These are phyloP conservation scores for Fusarium avenaceum DNA, from an alignment of 2,329 filamentous ascomycete species.

Conservation along the genomic window DNA sequence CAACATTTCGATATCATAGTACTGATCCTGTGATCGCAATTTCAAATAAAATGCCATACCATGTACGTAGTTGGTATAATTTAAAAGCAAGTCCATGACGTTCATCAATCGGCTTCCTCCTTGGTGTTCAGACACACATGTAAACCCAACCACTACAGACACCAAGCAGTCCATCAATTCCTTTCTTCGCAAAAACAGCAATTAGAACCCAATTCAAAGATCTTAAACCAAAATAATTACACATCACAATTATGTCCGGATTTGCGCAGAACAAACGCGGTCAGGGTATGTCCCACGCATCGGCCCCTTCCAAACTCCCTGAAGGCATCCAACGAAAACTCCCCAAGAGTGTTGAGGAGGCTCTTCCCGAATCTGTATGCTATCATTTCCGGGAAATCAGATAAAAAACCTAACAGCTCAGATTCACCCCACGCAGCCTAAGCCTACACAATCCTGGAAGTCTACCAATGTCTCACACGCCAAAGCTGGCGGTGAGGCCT, in stretches of 20 bases:
- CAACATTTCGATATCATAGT: neutral
- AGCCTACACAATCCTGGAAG: constrained; percentile 21
- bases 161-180: neutral
- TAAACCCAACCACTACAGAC: neutral
- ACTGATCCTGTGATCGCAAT: constrained; percentile 8
- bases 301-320: constrained; percentile 38
- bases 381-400: too few relatives aligned
- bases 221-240: neutral
- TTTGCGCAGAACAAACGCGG: constrained; percentile 24
- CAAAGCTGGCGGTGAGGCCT: constrained; percentile 34
- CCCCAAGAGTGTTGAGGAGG: constrained; percentile 37
- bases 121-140: too few relatives aligned
- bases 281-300: constrained; percentile 42
- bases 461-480: constrained; percentile 40
- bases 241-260: constrained; percentile 6
- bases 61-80: neutral
- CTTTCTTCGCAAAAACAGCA: too few relatives aligned
- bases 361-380: constrained; percentile 42
- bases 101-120: neutral
- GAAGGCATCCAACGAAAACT: constrained; percentile 33
- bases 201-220: too few relatives aligned
- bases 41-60: neutral
- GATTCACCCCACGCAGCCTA: constrained; percentile 42
- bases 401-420: constrained; percentile 10
- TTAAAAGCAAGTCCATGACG: neutral